Base-by-base conservation (phyloP, 2,329 filamentous ascomycete genomes). In the Capronia epimyces region DNA sequence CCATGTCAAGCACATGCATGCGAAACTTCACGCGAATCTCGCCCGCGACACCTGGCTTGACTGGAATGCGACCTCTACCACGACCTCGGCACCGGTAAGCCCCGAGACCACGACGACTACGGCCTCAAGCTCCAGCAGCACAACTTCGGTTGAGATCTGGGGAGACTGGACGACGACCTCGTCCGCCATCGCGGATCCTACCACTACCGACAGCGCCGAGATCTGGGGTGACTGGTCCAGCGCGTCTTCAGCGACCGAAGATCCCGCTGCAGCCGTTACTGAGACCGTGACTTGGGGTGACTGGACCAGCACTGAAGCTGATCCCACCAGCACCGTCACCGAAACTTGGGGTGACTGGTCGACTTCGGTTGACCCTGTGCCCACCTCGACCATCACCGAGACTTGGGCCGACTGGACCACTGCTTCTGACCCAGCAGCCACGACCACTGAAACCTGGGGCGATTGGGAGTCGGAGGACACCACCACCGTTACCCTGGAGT, bases 161-260 rank as follows among this genome's bases (percentile, higher is more conserved):
- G 86, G 85, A 61, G 85, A 84, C 73, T 57, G 54, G 55, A 29
- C 49, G 3, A 79, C 86, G 52, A 87, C 83, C 57, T 70, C 86
- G 36, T 84, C 89, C 54, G 71, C 75, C 62, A 75, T 21, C 71
- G 76, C 40, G 10, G 50, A 46, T 15, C 29, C 16, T 37, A 88
- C 84, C 56, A 34, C 41, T 12, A 52, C 42, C 20, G 46, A 36
- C 32, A 49, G 13, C 16, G 86, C 82, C 27, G 75, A 89, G 51
- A 78, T 78, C 62, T 87, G 81, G 78, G 84, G 84, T 45, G 81
- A 83, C 43, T 54, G 50, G 50, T 46, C 46, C 36, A 57, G 40
- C 46, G 47, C 25, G 9, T 25, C 46, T 10, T 24, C 21, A 20
- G 75, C 76, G 61, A 83, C 82, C 60, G 71, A 50, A 2, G 52